Evolutionary conservation across 2,329 filamentous ascomycete genomes (phyloP).

Genomic region (Periconia sp.): DNA sequence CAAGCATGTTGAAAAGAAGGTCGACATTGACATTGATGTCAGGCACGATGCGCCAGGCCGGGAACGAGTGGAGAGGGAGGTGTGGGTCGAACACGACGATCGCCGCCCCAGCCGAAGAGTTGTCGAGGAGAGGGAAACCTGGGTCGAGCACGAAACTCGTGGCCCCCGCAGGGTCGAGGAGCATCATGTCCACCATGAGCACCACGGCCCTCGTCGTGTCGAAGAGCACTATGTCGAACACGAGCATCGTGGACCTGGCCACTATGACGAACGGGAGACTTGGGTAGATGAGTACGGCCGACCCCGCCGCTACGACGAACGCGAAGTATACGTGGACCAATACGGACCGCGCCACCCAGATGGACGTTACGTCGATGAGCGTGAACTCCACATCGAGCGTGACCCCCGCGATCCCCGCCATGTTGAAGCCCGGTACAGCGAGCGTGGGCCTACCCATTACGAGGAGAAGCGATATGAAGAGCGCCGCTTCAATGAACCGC

Average conservation of each 20-base stretch:
- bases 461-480: conserved; percentile 30
- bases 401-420: conserved; percentile 24
- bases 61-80: conserved; percentile 15
- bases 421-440: conserved; percentile 22
- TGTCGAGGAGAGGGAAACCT: conserved; percentile 26
- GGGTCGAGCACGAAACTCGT: conserved; percentile 16
- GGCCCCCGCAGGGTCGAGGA: conserved; percentile 14
- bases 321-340: conserved; percentile 31
- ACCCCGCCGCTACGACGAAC: conserved; percentile 29
- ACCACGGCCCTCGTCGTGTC: conserved; percentile 13
- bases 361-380: conserved; percentile 18
- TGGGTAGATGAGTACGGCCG: conserved; percentile 17
- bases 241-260: conserved; percentile 18
- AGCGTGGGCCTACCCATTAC: conserved; percentile 21
- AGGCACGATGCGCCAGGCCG: conserved; percentile 21
- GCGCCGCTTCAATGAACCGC: conserved; percentile 22
- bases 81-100: conserved; percentile 25
- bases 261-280: conserved; percentile 22
- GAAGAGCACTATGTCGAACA: conserved; percentile 17
- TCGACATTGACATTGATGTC: conserved; percentile 37
- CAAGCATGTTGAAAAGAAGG: conserved; percentile 12
- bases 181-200: conserved; percentile 13
- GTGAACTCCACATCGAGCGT: conserved; percentile 23
- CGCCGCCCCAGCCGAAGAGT: conserved; percentile 14
- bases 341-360: conserved; percentile 14